Base-by-base conservation (phyloP, 2,329 filamentous ascomycete genomes). In the Cladobotryum mycophilum region DNA sequence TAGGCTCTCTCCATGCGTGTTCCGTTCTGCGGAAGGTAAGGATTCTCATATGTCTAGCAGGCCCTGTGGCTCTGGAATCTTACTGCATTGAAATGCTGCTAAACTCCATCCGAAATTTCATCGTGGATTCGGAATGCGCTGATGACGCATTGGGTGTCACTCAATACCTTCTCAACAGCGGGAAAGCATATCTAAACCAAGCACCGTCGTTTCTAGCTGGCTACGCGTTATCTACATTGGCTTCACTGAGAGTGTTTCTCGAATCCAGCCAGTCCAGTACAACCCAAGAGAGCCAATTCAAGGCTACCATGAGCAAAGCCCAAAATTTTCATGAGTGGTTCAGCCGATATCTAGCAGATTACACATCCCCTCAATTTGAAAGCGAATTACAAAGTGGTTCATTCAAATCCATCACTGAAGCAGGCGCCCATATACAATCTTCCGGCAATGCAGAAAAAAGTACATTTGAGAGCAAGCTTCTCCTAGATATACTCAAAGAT, bases 21-120 rank as follows among this genome's bases (percentile, higher is more conserved):
- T 86, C 89, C 2, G 83, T 96, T 3, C 78, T 99, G 47, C 84
- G 91, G 37, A 96, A 95, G 63, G 78, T 97, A 43, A 80, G 90
- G 34, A 80, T 96, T 8, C 70, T 97, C 14, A 78, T 97, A 22
- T 86, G 83, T 53, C 72, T 97, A 42, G 86, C 89, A 22, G 90
- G 89, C 0, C 66, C 80, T 1, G 76, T 84, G 46, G 88, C 87
- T n/a, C 74, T 86, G 20, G 73, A 81, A 38, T 87, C 86, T 0
- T 97, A 97, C 62, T 88, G 89, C 11, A 67, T 96, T 13, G 89
- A 99, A 66, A 93, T 96, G 88, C 76, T 95, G 0, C 75, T 99
- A 2, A 88, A 90, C 60, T 85, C 87, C 1, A 75, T 96, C 17
- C 79, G 86, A 9, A 82, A 84, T 0, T 95, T 90, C 57, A 73